Evolutionary conservation across 2,329 filamentous ascomycete genomes (phyloP), one percentile per base, ranked within the genome.

Genomic region (Pestalotiopsis sp.): DNA sequence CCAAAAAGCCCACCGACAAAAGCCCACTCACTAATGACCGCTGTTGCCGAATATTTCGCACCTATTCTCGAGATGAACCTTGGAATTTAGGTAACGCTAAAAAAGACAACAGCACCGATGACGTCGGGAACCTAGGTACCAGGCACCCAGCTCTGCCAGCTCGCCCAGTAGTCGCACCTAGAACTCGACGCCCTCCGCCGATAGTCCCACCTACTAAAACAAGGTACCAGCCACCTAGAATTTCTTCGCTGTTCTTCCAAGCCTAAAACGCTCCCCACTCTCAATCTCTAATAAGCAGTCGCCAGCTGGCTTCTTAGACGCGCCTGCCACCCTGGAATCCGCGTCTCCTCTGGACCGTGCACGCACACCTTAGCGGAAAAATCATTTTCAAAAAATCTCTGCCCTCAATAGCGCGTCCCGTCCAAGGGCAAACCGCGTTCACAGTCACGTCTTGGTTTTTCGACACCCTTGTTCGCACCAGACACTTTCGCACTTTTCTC

Each of bases 401-500:
- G 31, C 31, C 31, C 31, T 31, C 31, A 31, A 31, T 31, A 31
- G 31, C 31, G 31, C 31, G 31, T 31, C 31, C 31, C 31, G 31
- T 31, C 31, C 31, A 31, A 31, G 31, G 31, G 31, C 31, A 31
- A 31, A 31, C 31, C 31, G n/a, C 31, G 14, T 20, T 39, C 60
- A 17, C 62, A 11, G 11, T 14, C 13, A 13, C 36, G 20, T 49
- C 5, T 14, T 12, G 13, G 25, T 2, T 38, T n/a, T 38, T 39
- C 20, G 14, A 3, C 38, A 6, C 17, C n/a, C 12, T 20, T 20
- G 11, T 14, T 4, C 27, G 25, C 62, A 52, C 36, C 38, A 31
- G 4, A 23, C 23, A 13, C 61, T 36, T 63, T 64, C 64, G 66
- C 20, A 65, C 38, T 39, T n/a, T n/a, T n/a, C 45, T n/a, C 45